Base-by-base conservation (phyloP, 2,329 filamentous ascomycete genomes). In the Pestalotiopsis sp. region DNA sequence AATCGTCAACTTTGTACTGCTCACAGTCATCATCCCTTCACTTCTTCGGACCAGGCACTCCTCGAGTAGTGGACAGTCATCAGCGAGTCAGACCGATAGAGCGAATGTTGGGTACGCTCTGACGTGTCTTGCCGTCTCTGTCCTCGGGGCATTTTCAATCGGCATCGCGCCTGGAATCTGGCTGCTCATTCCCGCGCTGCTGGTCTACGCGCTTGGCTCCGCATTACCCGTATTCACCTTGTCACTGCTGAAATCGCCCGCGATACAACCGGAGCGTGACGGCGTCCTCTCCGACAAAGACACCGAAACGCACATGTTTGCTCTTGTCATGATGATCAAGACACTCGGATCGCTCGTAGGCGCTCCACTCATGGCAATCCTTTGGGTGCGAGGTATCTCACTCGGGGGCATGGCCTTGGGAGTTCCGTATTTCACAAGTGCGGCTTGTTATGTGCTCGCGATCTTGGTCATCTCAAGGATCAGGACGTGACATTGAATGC, bases 311-410 rank as follows among this genome's bases (percentile, higher is more conserved):
- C 83, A 83, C 38, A 76, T 85, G 2, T 86, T 86, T 68, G 83
- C 84, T 2, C 80, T 86, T n/a, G 83, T 85, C 14, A 86, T 86
- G 83, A 78, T 86, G 72, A 78, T 84, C 2, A 84, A 84, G 74
- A 85, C 84, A 0, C 75, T 83, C 0, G 84, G 84, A 3, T 84
- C 84, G 6, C 76, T 86, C 11, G 68, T 86, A 0, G 84, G 84
- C 0, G 83, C 83, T 2, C 83, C 83, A 0, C 71, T 83, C 9
- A 86, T 86, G 83, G 83, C 83, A 3, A 69, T 77, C 1, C 66
- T 85, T 2, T 86, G 84, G 84, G 81, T 86, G 4, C 72, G 73
- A n/a, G 84, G 83, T 2, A 82, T 86, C 14, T 74, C 75, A 0
- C 70, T 80, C 0, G 81, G 81, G 1, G 80, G 78, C 11, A 71